phyloP scores from a whole-genome alignment of 73 alveolate genomes.

The Paramecium primaurelia region DNA sequence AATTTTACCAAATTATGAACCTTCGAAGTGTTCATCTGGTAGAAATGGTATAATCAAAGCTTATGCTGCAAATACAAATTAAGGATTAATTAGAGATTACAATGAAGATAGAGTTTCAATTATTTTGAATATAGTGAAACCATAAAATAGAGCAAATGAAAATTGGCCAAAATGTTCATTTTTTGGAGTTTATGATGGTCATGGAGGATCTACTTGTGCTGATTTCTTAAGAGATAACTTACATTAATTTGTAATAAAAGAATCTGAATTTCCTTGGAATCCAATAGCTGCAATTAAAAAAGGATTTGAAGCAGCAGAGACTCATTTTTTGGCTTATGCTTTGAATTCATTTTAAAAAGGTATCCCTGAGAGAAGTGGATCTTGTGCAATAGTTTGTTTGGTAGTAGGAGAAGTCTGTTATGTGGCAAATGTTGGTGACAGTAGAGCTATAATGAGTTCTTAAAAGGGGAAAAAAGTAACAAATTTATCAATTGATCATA shows the following conservation, averaged over 20 bases:
- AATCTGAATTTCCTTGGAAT: conserved; percentile 72
- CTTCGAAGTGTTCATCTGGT: conserved; percentile 82
- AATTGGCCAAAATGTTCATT: conserved; percentile 94
- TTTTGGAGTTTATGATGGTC: conserved; percentile 99
- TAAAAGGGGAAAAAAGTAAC: conserved; percentile 68
- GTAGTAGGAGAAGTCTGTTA: conserved; percentile 85
- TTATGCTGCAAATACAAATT: conserved; percentile 95
- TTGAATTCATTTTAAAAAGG: conserved; percentile 69
- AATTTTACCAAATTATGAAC: conserved; percentile 56
- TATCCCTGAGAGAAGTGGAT: conserved; percentile 92
- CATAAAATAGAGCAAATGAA: conserved; percentile 61
- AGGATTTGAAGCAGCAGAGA: conserved; percentile 91
- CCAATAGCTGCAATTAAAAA: conserved; percentile 87
- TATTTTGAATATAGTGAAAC: conserved; percentile 79
- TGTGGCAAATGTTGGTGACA: conserved; percentile 96
- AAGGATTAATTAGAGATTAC: conserved; percentile 93
- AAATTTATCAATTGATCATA: conserved; percentile 89
- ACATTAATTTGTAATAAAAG: conserved; percentile 76
- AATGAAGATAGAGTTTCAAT: conserved; percentile 97
- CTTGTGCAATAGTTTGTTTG: conserved; percentile 89
- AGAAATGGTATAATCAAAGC: conserved; percentile 85
- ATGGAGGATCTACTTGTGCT: conserved; percentile 96
- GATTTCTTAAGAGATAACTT: conserved; percentile 92
- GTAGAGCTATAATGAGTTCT: conserved; percentile 84
- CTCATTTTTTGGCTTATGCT: conserved; percentile 82